Base-by-base conservation (phyloP, 2,329 filamentous ascomycete genomes). In the Madurella fahalii region DNA sequence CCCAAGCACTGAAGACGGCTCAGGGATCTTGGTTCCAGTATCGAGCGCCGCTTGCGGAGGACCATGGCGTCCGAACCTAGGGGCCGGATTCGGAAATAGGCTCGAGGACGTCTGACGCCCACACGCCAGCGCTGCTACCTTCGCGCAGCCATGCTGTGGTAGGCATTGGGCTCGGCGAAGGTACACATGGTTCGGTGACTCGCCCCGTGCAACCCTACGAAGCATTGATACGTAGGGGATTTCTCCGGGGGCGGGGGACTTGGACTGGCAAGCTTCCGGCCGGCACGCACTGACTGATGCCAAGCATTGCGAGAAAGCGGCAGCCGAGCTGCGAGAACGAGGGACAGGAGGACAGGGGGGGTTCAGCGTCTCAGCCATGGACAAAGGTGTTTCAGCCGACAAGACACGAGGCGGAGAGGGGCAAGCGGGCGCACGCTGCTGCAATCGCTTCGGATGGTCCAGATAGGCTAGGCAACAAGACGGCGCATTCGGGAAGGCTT, bases 1-100 rank as follows among this genome's bases (percentile, higher is more conserved):
- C 51, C 50, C 56, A 53, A 56, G 58, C 51, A 25, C 49, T 48
- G 40, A 55, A 56, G 50, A 53, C 53, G 57, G 42, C 53, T 56
- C 58, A 58, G 46, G 40, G 51, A 57, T 52, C 32, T 48, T 50
- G 48, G 53, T 39, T 51, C 41, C 25, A 48, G 47, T 43, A 49
- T 58, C 55, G 53, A 44, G 52, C 39, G 31, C 50, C 44, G 40
- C 47, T 53, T 50, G 52, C 25, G 52, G 50, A 47, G 54, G 42
- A 48, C 47, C 37, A 37, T 37, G 34, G 34, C 2, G 34, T 11
- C 13, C 13, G 34, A 11, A 37, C 13, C 34, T 9, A 5, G 34
- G 34, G 13, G 34, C 34, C 9, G 9, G 11, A 37, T 37, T 37
- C 13, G 34, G 34, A 37, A 12, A 37, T 11, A 37, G 13, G 34